Evolutionary conservation across 345 rosid species (phyloP), one percentile per base, ranked within the genome.

Genomic region (Diplotaxis tenuifolia): DNA sequence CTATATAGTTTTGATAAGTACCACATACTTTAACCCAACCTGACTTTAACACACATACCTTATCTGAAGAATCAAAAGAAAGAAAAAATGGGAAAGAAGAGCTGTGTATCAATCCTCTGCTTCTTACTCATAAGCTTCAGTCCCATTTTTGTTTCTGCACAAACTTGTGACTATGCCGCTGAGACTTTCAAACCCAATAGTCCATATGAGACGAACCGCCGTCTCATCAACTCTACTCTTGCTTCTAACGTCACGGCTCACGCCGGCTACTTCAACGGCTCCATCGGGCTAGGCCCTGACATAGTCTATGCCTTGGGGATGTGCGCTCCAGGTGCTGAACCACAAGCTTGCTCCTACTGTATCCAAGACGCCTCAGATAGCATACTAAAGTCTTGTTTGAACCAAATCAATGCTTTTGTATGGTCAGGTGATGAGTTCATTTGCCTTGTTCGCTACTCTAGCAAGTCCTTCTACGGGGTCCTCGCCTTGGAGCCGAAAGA

Each of bases 401-500:
- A 63, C 71, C 75, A 59, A 25, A 74, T 62, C 21, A 80, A 82
- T 6, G 86, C 70, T 19, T 55, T 72, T n/a, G 65, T 63, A 20
- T 81, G 86, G 82, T 27, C 12, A 8, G 83, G 81, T 16, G 5
- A 49, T 0, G 20, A 60, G 7, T 52, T 14, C 27, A 29, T 56
- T 36, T 86, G 91, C 55, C 61, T 78, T 73, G 57, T 83, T 9
- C 83, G 85, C 6, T 87, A 87, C 73, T 21, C 89, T 19, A 77
- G 65, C 62, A 54, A 55, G 8, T 31, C 74, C 15, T 6, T 82
- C 50, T 67, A 27, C 0, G 77, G 81, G 1, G 1, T 15, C 6
- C 18, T 34, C 11, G 62, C 15, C 8, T 6, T 7, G 45, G 56
- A 64, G 9, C 80, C 73, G 0, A 2, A 0, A 19, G 0, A 1